These are phyloP conservation scores for Rhizophora mangle DNA, from an alignment of 345 rosid species.

Conservation along the genomic window DNA sequence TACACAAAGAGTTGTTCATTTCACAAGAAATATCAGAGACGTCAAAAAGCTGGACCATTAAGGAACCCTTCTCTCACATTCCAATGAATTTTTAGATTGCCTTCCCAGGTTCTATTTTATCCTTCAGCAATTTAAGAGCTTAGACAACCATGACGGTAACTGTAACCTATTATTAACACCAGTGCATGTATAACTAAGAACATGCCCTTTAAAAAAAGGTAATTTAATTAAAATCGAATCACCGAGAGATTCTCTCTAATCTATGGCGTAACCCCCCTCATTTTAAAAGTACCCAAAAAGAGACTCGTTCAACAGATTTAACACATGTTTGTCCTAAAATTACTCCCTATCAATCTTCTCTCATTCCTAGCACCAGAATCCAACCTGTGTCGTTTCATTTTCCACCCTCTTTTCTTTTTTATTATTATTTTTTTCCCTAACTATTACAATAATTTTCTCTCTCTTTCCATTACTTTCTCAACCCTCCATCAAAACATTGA, in stretches of 20 bases:
- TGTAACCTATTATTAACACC: too few relatives aligned
- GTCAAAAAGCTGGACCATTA: too few relatives aligned
- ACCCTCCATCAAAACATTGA: background rate
- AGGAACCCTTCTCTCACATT: too few relatives aligned
- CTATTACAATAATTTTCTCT: conserved; percentile 28
- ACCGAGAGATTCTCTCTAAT: conserved; percentile 15
- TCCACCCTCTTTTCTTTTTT: conserved; percentile 16
- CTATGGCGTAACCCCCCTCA: background rate
- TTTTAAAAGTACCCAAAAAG: background rate
- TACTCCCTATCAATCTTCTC: conserved; percentile 17
- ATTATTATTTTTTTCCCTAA: conserved; percentile 1
- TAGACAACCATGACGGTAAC: too few relatives aligned
- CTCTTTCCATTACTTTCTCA: conserved; percentile 3
- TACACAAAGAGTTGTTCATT: too few relatives aligned
- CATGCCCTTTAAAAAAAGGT: too few relatives aligned
- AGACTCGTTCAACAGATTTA: conserved; percentile 12
- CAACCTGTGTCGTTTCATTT: conserved; percentile 20
- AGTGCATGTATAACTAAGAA: too few relatives aligned
- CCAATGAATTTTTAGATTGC: too few relatives aligned
- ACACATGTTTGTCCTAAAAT: conserved; percentile 15
- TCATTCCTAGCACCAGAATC: conserved; percentile 15
- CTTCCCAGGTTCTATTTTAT: too few relatives aligned
- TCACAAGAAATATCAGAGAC: too few relatives aligned
- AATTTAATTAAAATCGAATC: background rate
- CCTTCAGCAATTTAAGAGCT: too few relatives aligned